Evolutionary conservation across 371 early-diverging fungal species (phyloP), one percentile per base, ranked within the genome.

Genomic region (Mucor lusitanicus): DNA sequence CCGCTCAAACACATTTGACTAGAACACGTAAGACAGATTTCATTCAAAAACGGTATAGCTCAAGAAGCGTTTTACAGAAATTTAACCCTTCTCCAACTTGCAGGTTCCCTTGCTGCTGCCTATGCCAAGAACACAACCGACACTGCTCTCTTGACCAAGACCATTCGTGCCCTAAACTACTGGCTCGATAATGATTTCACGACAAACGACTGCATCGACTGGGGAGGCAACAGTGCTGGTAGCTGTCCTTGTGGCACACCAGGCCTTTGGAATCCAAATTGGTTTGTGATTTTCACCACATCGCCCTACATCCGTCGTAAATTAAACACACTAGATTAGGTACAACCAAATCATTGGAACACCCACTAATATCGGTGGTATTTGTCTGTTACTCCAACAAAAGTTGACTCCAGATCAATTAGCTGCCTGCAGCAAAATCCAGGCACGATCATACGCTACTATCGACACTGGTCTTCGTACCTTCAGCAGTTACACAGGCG

Each of bases 231-330:
- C 15, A 44, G 56, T 15, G 57, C 46, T 11, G 59, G 37, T 11
- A 68, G 66, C 11, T 78, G 79, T 57, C 70, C 73, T 56, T 78
- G 79, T 67, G 79, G 72, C 19, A 78, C 79, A 8, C 71, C 76
- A 0, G 79, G 76, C 2, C 39, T 78, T 13, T 78, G 79, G 76
- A 75, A 69, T 32, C 61, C 48, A 8, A 76, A 73, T 54, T 78
- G 79, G 79, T 75, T 55, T 21, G 58, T 57, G 27, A 0, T 23
- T 25, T 17, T 17, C 40, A 40, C 17, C 17, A 17, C 17, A 40
- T 40, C 17, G n/a, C n/a, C n/a, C n/a, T n/a, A n/a, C n/a, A n/a
- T n/a, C n/a, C n/a, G n/a, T n/a, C n/a, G n/a, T n/a, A n/a, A n/a
- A n/a, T n/a, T n/a, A n/a, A n/a, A n/a, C n/a, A n/a, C n/a, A n/a